Conservation (phyloP, 2,329 filamentous ascomycete genomes). For the Paecilomyces sp. region DNA sequence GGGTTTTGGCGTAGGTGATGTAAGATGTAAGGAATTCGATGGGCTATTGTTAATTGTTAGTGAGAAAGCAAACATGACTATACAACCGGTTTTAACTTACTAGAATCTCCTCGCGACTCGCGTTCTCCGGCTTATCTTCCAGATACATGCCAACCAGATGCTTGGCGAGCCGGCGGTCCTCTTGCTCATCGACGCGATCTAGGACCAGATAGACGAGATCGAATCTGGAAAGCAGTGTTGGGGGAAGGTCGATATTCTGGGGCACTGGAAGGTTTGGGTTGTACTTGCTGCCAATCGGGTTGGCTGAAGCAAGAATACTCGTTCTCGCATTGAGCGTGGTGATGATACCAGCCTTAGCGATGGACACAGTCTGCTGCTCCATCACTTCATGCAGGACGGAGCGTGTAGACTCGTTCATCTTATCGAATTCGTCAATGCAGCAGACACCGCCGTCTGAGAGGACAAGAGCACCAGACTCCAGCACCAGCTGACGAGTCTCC, state of each 20-base stretch:
- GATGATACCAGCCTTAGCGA: conserved; percentile 72
- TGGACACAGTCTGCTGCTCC: conserved; percentile 73
- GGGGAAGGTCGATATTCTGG: conserved; percentile 95
- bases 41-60: conserved; percentile 48
- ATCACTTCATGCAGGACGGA: conserved; percentile 74
- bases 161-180: conserved; percentile 79
- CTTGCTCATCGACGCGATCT: conserved; percentile 85
- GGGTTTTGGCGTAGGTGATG: conserved; percentile 88
- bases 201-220: conserved; percentile 95
- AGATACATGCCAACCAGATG: conserved; percentile 95
- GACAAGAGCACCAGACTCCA: conserved; percentile 67
- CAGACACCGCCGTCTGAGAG: conserved; percentile 69
- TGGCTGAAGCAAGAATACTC: conserved; percentile 91
- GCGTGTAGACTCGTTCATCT: conserved; percentile 68
- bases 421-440: conserved; percentile 75
- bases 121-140: conserved; percentile 87
- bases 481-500: conserved; percentile 64
- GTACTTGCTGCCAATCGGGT: conserved; percentile 96
- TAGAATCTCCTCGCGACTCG: conserved; percentile 67
- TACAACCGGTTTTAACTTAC: conserved; percentile 45
- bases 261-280: conserved; percentile 93
- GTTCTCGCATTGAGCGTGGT: conserved; percentile 91
- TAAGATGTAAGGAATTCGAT: conserved; percentile 94
- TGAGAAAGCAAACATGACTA: conserved; percentile 13
- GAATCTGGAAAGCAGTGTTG: conserved; percentile 90